A percentile compares a stretch with the other conserved stretches of the same genome.
These are phyloP conservation scores for Globisporangium nunn DNA, from an alignment of 352 stramenopile genomes.

Conservation along the genomic window DNA sequence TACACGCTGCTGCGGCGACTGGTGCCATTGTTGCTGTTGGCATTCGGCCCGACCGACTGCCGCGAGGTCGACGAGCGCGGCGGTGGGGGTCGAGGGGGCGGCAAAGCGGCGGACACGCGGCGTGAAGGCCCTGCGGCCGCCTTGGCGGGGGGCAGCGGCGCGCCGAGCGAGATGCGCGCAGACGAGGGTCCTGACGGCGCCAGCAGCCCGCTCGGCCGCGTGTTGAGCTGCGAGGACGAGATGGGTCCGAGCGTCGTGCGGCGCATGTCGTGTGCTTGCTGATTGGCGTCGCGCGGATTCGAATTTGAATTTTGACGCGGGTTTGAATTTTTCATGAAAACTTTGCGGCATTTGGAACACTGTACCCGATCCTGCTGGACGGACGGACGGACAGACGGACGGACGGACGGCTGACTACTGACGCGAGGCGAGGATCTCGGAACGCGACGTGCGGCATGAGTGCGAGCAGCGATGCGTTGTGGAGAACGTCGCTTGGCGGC, in stretches of 20 bases:
- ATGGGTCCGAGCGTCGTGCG: slow-evolving; percentile 81
- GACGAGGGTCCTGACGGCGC: slow-evolving; percentile 13
- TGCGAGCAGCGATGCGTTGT: too few relatives aligned
- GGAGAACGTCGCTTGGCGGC: too few relatives aligned
- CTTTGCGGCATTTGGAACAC: too few relatives aligned
- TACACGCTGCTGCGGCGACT: slow-evolving; percentile 56
- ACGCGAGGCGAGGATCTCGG: too few relatives aligned
- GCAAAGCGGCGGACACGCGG: slow-evolving; percentile 34
- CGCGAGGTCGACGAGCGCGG: slow-evolving; percentile 42
- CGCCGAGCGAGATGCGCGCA: slow-evolving; percentile 48
- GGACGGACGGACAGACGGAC: too few relatives aligned
- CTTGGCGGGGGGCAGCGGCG: slow-evolving; percentile 20
- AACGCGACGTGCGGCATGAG: too few relatives aligned
- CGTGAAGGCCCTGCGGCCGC: slow-evolving; percentile 40
- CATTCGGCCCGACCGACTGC: slow-evolving; percentile 28
- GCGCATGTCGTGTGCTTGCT: slow-evolving; percentile 32
- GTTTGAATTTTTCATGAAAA: too few relatives aligned
- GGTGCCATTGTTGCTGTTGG: slow-evolving; percentile 2
- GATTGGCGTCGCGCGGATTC: neutral
- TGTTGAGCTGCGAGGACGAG: slow-evolving; percentile 82
- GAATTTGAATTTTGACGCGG: neutral
- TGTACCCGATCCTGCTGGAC: too few relatives aligned
- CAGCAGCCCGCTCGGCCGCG: slow-evolving; percentile 26
- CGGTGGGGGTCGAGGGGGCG: slow-evolving; percentile 9
- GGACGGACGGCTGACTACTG: too few relatives aligned